Base-by-base conservation (phyloP, 352 stramenopile species). In the Pythium apleroticum region DNA sequence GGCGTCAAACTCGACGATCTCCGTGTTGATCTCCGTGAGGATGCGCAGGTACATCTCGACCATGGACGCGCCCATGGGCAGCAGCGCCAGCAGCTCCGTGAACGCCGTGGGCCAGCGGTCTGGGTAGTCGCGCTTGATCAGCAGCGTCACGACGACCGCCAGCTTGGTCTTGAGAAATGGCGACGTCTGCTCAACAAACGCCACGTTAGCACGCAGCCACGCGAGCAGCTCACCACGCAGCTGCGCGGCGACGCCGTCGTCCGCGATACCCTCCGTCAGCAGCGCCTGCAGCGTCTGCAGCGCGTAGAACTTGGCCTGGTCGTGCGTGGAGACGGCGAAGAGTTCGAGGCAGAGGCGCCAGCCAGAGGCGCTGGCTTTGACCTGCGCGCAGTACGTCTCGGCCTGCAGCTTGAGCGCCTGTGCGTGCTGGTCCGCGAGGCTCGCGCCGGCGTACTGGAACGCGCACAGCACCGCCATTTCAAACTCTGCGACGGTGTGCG, bases 1-100 rank as follows among this genome's bases (percentile, higher is more conserved):
- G 30, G 83, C 75, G 67, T 96, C 81, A 63, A 96, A 95, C 65
- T 91, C 81, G 61, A 96, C 91, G 57, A 98, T 95, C 64, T 98
- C 91, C 63, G 97, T 89, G 67, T 96, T 92, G 45, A 97, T 93
- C 7, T 86, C 85, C 53, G 87, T 77, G n/a, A 97, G 69, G 50
- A 97, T 89, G 35, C 90, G 84, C 48, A 98, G 92, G 67, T 93
- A 97, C 78, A 97, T 90, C 63, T 96, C 90, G 46, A 97, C 86
- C 63, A 94, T 88, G 35, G 86, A 88, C 57, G 84, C 75, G 33
- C 78, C 81, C 31, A 79, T 75, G 0, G 84, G 84, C 49, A 96
- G 68, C 35, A 96, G 69, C 43, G 73, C 78, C 56, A 93, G 69
- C 17, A 97, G 72, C 46, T 98, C 89, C 0, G 76, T 65, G 75